These are phyloP conservation scores for Candida oleophila DNA, from an alignment of 805 yeast genomes.

Conservation along the genomic window DNA sequence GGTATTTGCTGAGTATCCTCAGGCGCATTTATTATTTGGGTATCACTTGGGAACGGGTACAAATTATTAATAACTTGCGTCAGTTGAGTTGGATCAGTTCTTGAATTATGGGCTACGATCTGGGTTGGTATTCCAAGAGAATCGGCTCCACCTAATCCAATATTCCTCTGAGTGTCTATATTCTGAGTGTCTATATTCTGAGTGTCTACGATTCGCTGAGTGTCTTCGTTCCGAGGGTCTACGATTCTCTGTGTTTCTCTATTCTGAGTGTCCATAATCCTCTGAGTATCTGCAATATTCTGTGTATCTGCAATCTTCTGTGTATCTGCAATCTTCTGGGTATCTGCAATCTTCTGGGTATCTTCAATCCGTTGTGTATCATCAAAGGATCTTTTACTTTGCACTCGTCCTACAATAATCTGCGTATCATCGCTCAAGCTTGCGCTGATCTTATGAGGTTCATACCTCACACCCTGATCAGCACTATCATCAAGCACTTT, in stretches of 20 bases:
- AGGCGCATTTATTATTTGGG: not conserved
- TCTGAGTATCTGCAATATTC: conserved; percentile 13
- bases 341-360: conserved; percentile 3
- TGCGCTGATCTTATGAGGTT: not conserved
- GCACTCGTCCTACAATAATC: not conserved
- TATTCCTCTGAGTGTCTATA: conserved; percentile 4
- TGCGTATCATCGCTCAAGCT: not conserved
- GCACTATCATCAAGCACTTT: not conserved
- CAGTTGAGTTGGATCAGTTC: no score
- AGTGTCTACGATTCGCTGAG: conserved; percentile 4
- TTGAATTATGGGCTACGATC: no score
- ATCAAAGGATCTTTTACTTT: not conserved
- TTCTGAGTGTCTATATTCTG: conserved; percentile 8
- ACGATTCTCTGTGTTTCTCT: not conserved
- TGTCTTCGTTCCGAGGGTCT: conserved; percentile 4
- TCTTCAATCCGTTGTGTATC: conserved; percentile 5
- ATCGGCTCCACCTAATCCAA: no score
- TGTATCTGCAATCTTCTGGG: not conserved
- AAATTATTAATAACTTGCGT: no score
- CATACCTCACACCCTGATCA: not conserved
- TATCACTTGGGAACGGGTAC: no score
- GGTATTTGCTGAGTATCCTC: no score
- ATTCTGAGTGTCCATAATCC: conserved; percentile 1
- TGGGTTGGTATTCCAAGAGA: no score
- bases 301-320: conserved; percentile 13